Base-by-base conservation (phyloP, 495 filamentous ascomycete species). In the Aspergillus indologenus region DNA sequence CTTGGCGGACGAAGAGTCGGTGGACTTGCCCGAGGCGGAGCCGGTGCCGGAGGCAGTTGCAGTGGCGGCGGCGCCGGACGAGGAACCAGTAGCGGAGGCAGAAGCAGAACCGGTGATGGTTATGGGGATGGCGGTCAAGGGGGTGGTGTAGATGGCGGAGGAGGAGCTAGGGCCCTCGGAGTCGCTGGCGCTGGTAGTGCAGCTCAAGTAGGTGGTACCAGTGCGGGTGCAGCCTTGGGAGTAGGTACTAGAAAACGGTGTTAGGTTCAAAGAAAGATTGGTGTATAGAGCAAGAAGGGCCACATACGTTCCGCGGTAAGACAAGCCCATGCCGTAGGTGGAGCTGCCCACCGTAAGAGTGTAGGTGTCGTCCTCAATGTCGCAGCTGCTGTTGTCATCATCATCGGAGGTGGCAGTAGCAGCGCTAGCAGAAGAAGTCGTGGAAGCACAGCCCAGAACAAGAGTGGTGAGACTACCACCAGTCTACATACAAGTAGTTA, bases 141-240 rank as follows among this genome's bases (percentile, higher is more conserved):
- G 53, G 46, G 55, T 60, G 23, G 53, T 45, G 43, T 47, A 52
- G 46, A 68, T 60, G n/a, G 9, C 34, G 34, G 62, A 70, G 17
- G 61, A 56, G 24, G 61, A 57, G 22, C 22, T 18, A 3, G 18
- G 12, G 15, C 29, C 22, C 1, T 65, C 64, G 7, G 62, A 63
- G 4, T 61, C 62, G 43, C 68, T 75, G 59, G 66, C 68, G 24
- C 56, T 52, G 7, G 65, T 61, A 22, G 42, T 51, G 67, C 73
- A 75, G 31, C 65, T 69, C 48, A 70, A 59, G 52, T 61, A 70
- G 58, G 73, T 74, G 45, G 68, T 70, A 54, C 68, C 63, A 11
- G 60, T 58, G 57, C 68, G 43, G n/a, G 62, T 58, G 71, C 73
- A 75, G 45, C 64, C 65, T 58, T 71, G 48, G 45, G 59, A 65